Evolutionary conservation across 2,329 filamentous ascomycete species (phyloP), one percentile per base, ranked within the genome.

Genomic region (Dactylellina leptospora): DNA sequence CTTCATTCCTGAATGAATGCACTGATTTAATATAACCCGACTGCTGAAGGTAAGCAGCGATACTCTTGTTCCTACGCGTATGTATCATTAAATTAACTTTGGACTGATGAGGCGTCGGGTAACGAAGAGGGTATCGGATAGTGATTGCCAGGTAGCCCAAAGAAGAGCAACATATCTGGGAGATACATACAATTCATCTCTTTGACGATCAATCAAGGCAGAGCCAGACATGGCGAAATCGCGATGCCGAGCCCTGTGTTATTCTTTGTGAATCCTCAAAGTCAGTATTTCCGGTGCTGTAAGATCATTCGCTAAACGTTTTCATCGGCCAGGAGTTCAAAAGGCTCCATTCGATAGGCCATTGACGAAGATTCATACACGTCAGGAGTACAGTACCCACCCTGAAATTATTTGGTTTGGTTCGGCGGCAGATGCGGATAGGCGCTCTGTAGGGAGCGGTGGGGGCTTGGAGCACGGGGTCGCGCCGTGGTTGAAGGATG

Each of bases 51-150:
- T 97, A 97, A 76, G 93, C 92, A 78, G 96, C 90, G 76, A 97
- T 92, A 74, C 92, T 91, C 83, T 96, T 96, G 84, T 97, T 91
- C 78, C 92, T 96, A 51, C 18, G n/a, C n/a, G n/a, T n/a, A n/a
- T n/a, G n/a, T n/a, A n/a, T n/a, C n/a, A n/a, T n/a, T n/a, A n/a
- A n/a, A n/a, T n/a, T n/a, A n/a, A n/a, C n/a, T n/a, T n/a, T n/a
- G 40, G 10, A 20, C 40, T 44, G 6, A 20, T 44, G n/a, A n/a
- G n/a, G n/a, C n/a, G n/a, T n/a, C n/a, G n/a, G n/a, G n/a, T n/a
- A n/a, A n/a, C n/a, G n/a, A n/a, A n/a, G n/a, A n/a, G n/a, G n/a
- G n/a, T n/a, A n/a, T n/a, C n/a, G n/a, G n/a, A n/a, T n/a, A n/a
- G n/a, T n/a, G n/a, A n/a, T n/a, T n/a, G n/a, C n/a, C n/a, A n/a